These are phyloP conservation scores for Blastobotrys illinoisensis DNA, from an alignment of 1,139 yeast genomes.

Conservation along the genomic window DNA sequence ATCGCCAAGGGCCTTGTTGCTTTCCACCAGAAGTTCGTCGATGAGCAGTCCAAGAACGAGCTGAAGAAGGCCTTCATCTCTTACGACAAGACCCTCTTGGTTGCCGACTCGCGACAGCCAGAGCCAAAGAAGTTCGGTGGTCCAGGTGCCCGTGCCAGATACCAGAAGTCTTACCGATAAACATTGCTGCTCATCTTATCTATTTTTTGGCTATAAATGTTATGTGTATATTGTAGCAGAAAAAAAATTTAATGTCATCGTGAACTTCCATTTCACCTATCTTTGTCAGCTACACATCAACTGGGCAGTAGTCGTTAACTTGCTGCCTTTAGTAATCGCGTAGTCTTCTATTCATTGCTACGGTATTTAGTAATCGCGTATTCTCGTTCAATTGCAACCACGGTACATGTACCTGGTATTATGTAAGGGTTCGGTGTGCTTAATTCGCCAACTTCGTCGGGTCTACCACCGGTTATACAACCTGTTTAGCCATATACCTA, in stretches of 20 bases:
- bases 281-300: too few relatives aligned
- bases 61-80: slow-evolving; percentile 95
- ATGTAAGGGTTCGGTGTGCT: too few relatives aligned
- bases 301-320: too few relatives aligned
- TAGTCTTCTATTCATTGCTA: too few relatives aligned
- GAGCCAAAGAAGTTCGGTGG: slow-evolving; percentile 99
- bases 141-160: slow-evolving; percentile 99
- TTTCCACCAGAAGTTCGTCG: slow-evolving; percentile 98
- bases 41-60: slow-evolving; percentile 99
- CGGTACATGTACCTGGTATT: too few relatives aligned
- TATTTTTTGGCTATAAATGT: neutral
- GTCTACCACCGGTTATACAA: too few relatives aligned
- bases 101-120: slow-evolving; percentile 99
- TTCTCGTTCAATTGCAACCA: too few relatives aligned
- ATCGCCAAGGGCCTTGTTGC: slow-evolving; percentile 99
- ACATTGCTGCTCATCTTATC: slow-evolving; percentile 10
- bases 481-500: too few relatives aligned
- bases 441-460: too few relatives aligned
- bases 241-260: neutral
- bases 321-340: too few relatives aligned
- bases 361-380: too few relatives aligned
- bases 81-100: slow-evolving; percentile 99
- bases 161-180: slow-evolving; percentile 99
- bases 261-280: too few relatives aligned
- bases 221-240: neutral